phyloP scores from a whole-genome alignment of 2,329 filamentous ascomycete species.

The Furcasterigmium sp. region DNA sequence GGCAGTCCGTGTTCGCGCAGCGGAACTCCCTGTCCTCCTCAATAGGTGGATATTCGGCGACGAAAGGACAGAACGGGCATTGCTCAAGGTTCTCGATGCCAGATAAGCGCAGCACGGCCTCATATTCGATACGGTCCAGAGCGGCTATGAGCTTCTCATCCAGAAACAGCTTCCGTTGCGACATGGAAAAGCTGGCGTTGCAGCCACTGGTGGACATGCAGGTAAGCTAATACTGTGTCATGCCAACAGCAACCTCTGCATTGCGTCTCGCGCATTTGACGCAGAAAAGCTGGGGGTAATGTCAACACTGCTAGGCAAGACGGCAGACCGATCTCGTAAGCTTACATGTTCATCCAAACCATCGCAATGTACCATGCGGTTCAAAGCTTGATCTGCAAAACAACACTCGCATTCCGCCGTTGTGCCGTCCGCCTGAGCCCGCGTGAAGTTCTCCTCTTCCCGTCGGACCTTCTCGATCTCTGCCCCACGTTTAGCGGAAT shows the following conservation, averaged over 20 bases:
- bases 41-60: slow-evolving; percentile 64
- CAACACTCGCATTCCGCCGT: slow-evolving; percentile 70
- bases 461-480: slow-evolving; percentile 21
- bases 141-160: slow-evolving; percentile 52
- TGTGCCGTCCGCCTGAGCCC: slow-evolving; percentile 42
- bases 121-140: slow-evolving; percentile 66
- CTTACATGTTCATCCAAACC: slow-evolving; percentile 46
- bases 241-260: slow-evolving; percentile 64
- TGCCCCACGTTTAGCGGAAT: slow-evolving; percentile 14
- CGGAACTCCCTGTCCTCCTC: slow-evolving; percentile 67
- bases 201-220: slow-evolving; percentile 72
- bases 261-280: slow-evolving; percentile 57
- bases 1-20: slow-evolving; percentile 63
- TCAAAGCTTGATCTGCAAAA: slow-evolving; percentile 59
- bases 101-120: slow-evolving; percentile 63
- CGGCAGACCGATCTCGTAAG: no score
- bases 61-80: slow-evolving; percentile 80
- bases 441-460: slow-evolving; percentile 33
- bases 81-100: slow-evolving; percentile 66
- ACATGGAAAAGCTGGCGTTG: slow-evolving; percentile 49
- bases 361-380: slow-evolving; percentile 64
- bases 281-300: slow-evolving; percentile 56
- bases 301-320: no score
- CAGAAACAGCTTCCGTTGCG: slow-evolving; percentile 52
- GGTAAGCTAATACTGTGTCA: slow-evolving; percentile 59